phyloP scores from a whole-genome alignment of 2,329 filamentous ascomycete genomes.

The Fusarium compactum region DNA sequence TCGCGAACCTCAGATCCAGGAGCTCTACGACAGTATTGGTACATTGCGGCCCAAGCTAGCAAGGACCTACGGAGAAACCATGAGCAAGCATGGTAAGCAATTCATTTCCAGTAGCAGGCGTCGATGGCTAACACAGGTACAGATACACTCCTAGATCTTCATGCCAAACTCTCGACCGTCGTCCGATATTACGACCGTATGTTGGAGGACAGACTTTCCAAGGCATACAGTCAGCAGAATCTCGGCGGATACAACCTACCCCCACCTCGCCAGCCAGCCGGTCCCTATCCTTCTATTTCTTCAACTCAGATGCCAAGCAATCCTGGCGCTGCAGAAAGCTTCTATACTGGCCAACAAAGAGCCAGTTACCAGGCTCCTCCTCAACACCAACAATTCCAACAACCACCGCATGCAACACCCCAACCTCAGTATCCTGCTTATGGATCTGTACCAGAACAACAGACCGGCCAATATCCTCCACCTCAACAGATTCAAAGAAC shows the following conservation, averaged over 20 bases:
- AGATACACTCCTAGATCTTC: conserved; percentile 94
- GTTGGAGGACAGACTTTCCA: conserved; percentile 94
- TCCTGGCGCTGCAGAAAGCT: conserved; percentile 76
- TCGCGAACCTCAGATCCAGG: conserved; percentile 97
- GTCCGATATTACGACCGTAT: conserved; percentile 98
- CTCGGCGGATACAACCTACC: conserved; percentile 73
- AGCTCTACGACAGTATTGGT: conserved; percentile 98
- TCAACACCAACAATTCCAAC: conserved; percentile 47
- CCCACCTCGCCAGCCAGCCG: conserved; percentile 63
- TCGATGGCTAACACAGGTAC: conserved; percentile 31
- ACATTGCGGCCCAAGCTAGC: conserved; percentile 91
- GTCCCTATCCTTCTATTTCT: conserved; percentile 79
- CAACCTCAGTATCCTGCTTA: conserved; percentile 59
- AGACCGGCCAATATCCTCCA: conserved; percentile 58
- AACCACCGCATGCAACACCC: conserved; percentile 50
- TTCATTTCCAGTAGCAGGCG: neutral
- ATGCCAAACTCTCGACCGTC: conserved; percentile 94
- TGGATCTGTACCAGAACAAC: conserved; percentile 55
- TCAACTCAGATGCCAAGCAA: conserved; percentile 60
- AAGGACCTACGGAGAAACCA: conserved; percentile 95
- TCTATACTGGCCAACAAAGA: conserved; percentile 77
- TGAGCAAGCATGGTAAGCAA: conserved; percentile 94
- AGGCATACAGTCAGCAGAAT: conserved; percentile 87
- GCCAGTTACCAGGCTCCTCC: conserved; percentile 66
- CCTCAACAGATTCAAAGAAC: conserved; percentile 62